These are phyloP conservation scores for Trichoderma cornu-damae DNA, from an alignment of 2,329 filamentous ascomycete genomes.

Conservation along the genomic window DNA sequence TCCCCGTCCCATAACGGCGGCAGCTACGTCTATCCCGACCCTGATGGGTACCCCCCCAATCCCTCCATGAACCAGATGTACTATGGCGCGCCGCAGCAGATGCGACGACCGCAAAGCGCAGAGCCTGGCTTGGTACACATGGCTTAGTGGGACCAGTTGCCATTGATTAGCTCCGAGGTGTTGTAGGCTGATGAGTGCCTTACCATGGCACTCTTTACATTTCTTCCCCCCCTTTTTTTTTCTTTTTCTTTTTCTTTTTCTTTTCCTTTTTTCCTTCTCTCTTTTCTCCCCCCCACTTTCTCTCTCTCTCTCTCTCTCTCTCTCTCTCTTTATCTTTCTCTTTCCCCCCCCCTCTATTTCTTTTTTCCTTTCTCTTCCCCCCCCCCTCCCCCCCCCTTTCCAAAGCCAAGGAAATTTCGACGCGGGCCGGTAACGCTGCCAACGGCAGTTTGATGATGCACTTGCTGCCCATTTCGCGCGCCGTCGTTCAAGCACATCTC, in stretches of 20 bases:
- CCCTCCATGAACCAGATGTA: slow-evolving; percentile 64
- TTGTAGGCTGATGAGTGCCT: not conserved
- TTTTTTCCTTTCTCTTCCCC: slow-evolving; percentile 23
- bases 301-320: slow-evolving; percentile 24
- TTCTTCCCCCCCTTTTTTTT: slow-evolving; percentile 25
- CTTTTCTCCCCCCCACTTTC: slow-evolving; percentile 24
- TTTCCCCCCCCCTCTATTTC: not conserved
- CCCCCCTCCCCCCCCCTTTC: no score
- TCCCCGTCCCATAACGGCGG: slow-evolving; percentile 64
- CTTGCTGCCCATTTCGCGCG: not conserved
- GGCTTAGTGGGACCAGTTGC: slow-evolving; percentile 30
- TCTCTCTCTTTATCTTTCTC: no score
- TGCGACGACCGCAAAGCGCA: slow-evolving; percentile 69
- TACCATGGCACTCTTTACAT: not conserved
- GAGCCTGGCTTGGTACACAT: slow-evolving; percentile 53
- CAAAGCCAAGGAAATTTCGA: not conserved
- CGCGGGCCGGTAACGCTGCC: not conserved
- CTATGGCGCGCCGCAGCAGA: slow-evolving; percentile 59
- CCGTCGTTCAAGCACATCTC: not conserved
- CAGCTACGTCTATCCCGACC: slow-evolving; percentile 75
- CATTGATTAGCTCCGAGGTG: not conserved
- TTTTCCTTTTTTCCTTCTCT: slow-evolving; percentile 24
- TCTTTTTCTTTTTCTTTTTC: slow-evolving; percentile 21
- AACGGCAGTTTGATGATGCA: not conserved
- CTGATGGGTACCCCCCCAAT: slow-evolving; percentile 60